Percentiles rank a stretch among this genome's conserved stretches.
Conservation (phyloP, 2,329 filamentous ascomycete genomes). For the Paramyrothecium sp. region DNA sequence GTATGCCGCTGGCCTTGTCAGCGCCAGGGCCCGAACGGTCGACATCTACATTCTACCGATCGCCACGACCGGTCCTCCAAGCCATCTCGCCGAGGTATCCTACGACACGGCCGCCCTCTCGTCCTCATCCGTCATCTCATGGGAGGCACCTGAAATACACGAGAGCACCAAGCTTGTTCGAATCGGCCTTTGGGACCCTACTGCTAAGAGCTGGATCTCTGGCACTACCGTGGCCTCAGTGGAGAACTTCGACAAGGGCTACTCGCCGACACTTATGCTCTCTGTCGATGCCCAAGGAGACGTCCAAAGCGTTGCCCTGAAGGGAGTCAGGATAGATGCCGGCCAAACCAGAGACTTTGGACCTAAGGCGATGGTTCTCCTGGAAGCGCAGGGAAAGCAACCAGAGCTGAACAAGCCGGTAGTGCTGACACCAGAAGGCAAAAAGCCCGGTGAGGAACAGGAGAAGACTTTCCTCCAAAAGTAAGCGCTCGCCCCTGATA, state of each 20-base stretch:
- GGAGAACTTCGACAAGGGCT: conserved; percentile 61
- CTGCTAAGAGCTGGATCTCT: conserved; percentile 46
- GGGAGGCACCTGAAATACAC: conserved; percentile 55
- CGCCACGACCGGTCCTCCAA: conserved; percentile 29
- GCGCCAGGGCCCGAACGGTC: conserved; percentile 41
- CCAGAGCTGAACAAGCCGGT: conserved; percentile 64
- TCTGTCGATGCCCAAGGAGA: conserved; percentile 43
- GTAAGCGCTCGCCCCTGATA: conserved; percentile 37
- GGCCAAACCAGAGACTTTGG: conserved; percentile 65
- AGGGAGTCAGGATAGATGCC: conserved; percentile 60
- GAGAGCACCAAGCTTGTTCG: conserved; percentile 48
- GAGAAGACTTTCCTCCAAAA: conserved; percentile 69
- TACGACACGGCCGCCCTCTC: conserved; percentile 48
- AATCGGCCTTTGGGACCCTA: conserved; percentile 55
- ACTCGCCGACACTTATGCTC: conserved; percentile 55
- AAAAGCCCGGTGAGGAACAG: conserved; percentile 49
- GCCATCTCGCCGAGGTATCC: conserved; percentile 53
- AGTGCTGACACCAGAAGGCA: conserved; percentile 59
- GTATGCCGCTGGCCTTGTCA: conserved; percentile 38
- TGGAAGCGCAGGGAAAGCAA: conserved; percentile 47
- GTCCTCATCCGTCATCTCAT: conserved; percentile 48
- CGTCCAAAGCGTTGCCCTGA: conserved; percentile 49
- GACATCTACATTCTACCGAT: conserved; percentile 56
- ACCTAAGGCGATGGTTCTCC: conserved; percentile 53
- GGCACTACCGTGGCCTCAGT: conserved; percentile 54